Evolutionary conservation across 1,284 basidiomycete species (phyloP), one percentile per base, ranked within the genome.

Genomic region (Meira nashicola): DNA sequence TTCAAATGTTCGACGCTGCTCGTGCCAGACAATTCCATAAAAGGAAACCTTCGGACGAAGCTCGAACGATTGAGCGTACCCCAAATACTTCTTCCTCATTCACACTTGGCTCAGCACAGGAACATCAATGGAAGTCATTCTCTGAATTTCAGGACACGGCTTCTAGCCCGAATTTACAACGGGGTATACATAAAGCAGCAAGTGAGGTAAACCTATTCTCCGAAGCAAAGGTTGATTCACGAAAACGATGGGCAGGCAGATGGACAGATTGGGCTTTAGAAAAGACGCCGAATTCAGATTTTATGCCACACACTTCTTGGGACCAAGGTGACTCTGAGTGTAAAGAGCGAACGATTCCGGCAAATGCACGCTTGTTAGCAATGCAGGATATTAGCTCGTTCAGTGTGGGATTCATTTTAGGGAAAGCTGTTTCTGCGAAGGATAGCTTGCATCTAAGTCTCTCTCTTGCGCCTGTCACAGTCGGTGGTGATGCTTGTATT

Each of bases 211-310:
- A 48, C 21, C 21, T 48, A 14, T 17, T 23, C 46, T 21, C 17
- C 17, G n/a, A 21, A 12, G 17, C 21, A 21, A 21, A 14, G 14
- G 46, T n/a, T 7, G 46, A 48, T 17, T 15, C n/a, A 38, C 14
- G 50, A 23, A 65, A 64, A 43, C 67, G 65, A 19, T 70, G 65
- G 54, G 67, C 70, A 12, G 66, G 70, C 41, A 66, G 66, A 11
- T 72, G 70, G 70, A 64, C 68, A 11, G 70, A 72, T 39, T 72
- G 70, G 70, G 70, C 70, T 2, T 54, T 72, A 11, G 70, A 72
- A 54, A 68, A 68, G 0, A 37, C 66, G 25, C 47, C 61, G 50
- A 60, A 64, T 14, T 70, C 70, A 11, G 58, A 61, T 44, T 70
- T 67, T 46, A 60, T 62, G 33, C 51, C 65, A 39, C 69, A 73